phyloP scores from a whole-genome alignment of 257 asterid species.

The Galeopsis tetrahit region DNA sequence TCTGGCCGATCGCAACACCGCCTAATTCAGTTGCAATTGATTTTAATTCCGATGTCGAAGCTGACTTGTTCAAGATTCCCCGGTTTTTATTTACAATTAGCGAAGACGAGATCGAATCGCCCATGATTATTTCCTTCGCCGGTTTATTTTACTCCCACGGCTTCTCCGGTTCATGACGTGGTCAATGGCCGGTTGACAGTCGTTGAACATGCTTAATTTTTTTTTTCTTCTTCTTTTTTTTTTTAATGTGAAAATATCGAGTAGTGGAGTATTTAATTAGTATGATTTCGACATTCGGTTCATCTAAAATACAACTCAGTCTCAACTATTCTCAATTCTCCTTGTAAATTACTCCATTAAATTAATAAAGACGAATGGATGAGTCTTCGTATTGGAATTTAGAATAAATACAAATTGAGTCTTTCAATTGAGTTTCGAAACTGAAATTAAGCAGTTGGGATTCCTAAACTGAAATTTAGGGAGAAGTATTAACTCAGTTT shows the following conservation, averaged over 20 bases:
- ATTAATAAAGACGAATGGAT: too few species aligned
- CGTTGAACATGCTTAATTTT: background rate
- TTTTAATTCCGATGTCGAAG: slow-evolving; percentile 20
- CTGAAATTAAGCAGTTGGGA: too few species aligned
- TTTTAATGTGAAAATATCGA: background rate
- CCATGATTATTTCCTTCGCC: slow-evolving; percentile 45
- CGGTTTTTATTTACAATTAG: slow-evolving; percentile 58
- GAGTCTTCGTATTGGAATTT: too few species aligned
- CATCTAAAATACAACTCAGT: background rate
- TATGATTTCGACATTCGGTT: slow-evolving; percentile 19
- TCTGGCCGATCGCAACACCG: slow-evolving; percentile 41
- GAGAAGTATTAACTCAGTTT: too few species aligned
- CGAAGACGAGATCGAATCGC: slow-evolving; percentile 67
- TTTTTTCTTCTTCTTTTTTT: too few species aligned
- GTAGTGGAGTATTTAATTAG: background rate
- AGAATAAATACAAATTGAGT: too few species aligned
- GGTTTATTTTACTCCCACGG: slow-evolving; percentile 51
- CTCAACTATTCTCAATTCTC: background rate
- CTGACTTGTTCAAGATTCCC: slow-evolving; percentile 67
- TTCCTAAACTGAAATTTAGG: too few species aligned
- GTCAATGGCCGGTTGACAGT: slow-evolving; percentile 34
- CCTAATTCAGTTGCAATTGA: background rate
- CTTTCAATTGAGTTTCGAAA: too few species aligned
- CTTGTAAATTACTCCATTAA: background rate
- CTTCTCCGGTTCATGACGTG: slow-evolving; percentile 46